phyloP scores from a whole-genome alignment of 257 asterid genomes.

The Petunia axillaris region DNA sequence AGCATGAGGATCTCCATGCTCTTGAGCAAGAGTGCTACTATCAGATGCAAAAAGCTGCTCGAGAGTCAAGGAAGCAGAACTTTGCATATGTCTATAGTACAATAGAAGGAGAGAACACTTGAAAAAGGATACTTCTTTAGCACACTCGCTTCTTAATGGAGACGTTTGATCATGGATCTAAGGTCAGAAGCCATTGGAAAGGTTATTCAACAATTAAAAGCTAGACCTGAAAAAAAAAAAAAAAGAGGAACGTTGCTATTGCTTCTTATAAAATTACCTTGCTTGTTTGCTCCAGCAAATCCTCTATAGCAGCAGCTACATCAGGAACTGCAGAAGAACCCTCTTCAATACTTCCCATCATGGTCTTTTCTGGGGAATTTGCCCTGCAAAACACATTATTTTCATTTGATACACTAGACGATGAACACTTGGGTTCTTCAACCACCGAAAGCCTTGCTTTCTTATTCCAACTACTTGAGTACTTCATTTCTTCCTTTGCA shows the following conservation, averaged over 20 bases:
- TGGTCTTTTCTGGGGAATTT: conserved; percentile 40
- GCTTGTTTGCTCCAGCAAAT: conserved; percentile 87
- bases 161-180: conserved; percentile 80
- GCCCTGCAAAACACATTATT: conserved; percentile 31
- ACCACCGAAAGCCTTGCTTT: conserved; percentile 53
- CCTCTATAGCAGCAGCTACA: conserved; percentile 90
- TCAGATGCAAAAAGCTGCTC: conserved; percentile 68
- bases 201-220: conserved; percentile 1
- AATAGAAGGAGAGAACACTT: neutral
- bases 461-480: conserved; percentile 48
- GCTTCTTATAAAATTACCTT: conserved; percentile 50
- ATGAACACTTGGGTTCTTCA: conserved; percentile 37
- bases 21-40: conserved; percentile 64
- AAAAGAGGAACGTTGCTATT: conserved; percentile 25
- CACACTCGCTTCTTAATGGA: conserved; percentile 59
- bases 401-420: conserved; percentile 29
- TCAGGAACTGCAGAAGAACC: conserved; percentile 64
- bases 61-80: conserved; percentile 46
- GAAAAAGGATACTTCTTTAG: conserved; percentile 67
- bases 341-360: conserved; percentile 45
- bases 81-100: conserved; percentile 20
- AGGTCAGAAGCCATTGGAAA: conserved; percentile 38
- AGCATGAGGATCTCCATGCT: conserved; percentile 49
- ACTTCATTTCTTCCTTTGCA: conserved; percentile 38
- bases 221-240: neutral